Percentiles rank a stretch among this genome's conserved stretches.
phyloP scores from a whole-genome alignment of 495 filamentous ascomycete species.

The Penicillium coprophilum region DNA sequence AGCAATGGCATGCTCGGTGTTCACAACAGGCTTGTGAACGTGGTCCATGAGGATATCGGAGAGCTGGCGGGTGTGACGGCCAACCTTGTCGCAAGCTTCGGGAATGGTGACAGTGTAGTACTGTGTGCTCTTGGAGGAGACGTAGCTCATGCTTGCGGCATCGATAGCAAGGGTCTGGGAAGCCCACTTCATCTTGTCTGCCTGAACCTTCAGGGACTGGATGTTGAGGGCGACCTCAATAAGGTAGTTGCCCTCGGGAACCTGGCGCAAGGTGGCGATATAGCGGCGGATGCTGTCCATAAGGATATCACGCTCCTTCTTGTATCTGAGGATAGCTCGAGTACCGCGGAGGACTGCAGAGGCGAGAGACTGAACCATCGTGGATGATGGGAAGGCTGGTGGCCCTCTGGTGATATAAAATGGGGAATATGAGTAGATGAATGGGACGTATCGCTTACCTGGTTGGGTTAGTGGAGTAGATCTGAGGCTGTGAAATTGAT shows the following conservation, averaged over 20 bases:
- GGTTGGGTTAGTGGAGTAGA: not conserved
- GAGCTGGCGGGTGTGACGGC: not conserved
- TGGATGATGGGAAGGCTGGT: not conserved
- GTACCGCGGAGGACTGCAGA: not conserved
- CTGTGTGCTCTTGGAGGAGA: not conserved
- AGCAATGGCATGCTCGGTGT: not conserved
- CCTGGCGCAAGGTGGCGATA: not conserved
- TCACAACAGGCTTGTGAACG: not conserved
- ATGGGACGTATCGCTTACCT: not conserved
- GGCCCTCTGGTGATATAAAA: not conserved
- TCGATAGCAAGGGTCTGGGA: not conserved
- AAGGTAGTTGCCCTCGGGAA: not conserved
- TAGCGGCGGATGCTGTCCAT: not conserved
- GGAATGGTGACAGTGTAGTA: not conserved
- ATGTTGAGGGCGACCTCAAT: constrained; percentile 2
- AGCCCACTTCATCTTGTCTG: constrained; percentile 6
- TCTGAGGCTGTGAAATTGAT: not conserved
- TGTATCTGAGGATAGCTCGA: constrained; percentile 1
- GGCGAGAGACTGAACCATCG: not conserved
- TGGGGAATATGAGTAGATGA: not conserved
- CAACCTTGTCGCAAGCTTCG: not conserved
- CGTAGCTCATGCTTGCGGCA: not conserved
- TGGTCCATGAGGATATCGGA: not conserved
- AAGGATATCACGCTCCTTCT: not conserved
- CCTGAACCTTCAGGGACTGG: constrained; percentile 2